Base-by-base conservation (phyloP, 257 asterid species). In the Leptodermis oblonga region DNA sequence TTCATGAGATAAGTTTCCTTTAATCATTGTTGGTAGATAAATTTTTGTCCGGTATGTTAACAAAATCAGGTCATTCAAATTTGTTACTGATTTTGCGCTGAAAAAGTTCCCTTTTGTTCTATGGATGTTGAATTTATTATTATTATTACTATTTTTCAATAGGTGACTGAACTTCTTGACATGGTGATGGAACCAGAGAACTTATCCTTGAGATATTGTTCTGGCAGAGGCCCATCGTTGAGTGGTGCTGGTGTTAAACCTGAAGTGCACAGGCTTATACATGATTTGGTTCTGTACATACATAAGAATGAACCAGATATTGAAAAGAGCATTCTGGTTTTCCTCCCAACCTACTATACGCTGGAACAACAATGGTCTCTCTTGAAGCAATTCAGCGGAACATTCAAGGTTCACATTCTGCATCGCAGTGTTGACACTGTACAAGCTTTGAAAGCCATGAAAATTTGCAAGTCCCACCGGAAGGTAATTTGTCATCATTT, bases 271-370 rank as follows among this genome's bases (percentile, higher is more conserved):
- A 82, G 77, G 81, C 90, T 93, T 69, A 90, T 93, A 68, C 99
- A 87, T 78, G 76, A 88, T 65, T 82, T 93, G 86, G 84, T 93
- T 80, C 18, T 90, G 62, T 82, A 93, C 75, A 93, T 90, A 73
- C 96, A 93, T 83, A 87, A 81, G 66, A 88, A 79, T 67, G 99
- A 93, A 83, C 80, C 85, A 62, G 99, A 93, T 81, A 93, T 93
- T 62, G 99, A 91, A 83, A 90, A 90, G 88, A 88, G 99, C 81
- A 90, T 93, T 79, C 81, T 93, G 85, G 78, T 93, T 70, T 93
- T 93, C 76, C 97, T 93, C 75, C 99, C 99, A 33, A 89, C 99
- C 56, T 91, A 88, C 82, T 72, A 81, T 75, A 81, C 97, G 39
- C 78, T 93, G 63, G 96, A 93, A 85, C 86, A 87, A 81, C 99